Conservation (phyloP, 2,329 filamentous ascomycete genomes). For the Aspergillus fumigatiaffinis region DNA sequence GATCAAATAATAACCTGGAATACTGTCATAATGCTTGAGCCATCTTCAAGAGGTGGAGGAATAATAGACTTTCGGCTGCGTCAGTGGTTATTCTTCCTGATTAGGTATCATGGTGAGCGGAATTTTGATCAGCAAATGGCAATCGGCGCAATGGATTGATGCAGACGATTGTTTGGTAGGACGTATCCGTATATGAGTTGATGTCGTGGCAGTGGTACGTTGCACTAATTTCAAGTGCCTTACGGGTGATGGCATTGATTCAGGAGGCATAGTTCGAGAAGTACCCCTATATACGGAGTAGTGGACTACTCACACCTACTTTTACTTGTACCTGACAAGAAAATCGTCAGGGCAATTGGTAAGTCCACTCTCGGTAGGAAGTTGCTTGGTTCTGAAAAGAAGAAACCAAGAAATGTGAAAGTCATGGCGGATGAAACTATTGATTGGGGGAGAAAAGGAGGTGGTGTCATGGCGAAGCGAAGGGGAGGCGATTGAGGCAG, state of each 20-base stretch:
- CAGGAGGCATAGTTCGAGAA: neutral
- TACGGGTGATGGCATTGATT: no score
- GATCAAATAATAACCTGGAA: neutral
- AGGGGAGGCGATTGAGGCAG: slow-evolving; percentile 24
- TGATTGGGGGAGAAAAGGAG: neutral
- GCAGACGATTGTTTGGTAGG: neutral
- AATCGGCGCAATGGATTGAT: neutral
- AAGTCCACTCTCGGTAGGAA: neutral
- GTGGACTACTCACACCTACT: neutral
- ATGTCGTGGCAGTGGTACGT: neutral
- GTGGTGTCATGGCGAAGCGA: neutral
- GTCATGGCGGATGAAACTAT: neutral
- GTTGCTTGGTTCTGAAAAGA: no score
- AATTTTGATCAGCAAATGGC: neutral
- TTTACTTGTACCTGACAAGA: neutral
- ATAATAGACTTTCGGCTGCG: neutral
- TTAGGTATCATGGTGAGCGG: neutral
- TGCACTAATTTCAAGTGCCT: neutral
- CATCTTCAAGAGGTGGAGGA: no score
- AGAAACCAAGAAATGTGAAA: no score
- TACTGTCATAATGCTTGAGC: no score
- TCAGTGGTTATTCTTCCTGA: neutral
- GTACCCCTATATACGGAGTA: neutral
- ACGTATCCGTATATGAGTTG: neutral
- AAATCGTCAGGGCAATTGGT: neutral